A percentile compares a stretch with the other conserved stretches of the same genome.
Evolutionary conservation across 1,284 basidiomycete species (phyloP).

Genomic region (Phlebopus sp.): DNA sequence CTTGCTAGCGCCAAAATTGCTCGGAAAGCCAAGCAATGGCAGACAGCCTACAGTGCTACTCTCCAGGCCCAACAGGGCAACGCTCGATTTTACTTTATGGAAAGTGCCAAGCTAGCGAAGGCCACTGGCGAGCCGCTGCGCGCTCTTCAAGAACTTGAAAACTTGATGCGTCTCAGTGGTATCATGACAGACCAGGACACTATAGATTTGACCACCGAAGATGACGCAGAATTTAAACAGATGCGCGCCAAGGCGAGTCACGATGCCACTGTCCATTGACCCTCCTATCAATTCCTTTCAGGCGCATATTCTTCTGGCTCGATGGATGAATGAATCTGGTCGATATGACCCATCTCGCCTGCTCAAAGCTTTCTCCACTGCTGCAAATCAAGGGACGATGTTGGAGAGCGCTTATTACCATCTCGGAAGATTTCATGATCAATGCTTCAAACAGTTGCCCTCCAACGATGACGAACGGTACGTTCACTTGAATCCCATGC

Average conservation of each 20-base stretch:
- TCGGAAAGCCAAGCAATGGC: constrained; percentile 91
- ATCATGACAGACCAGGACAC: constrained; percentile 41
- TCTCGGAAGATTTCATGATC: constrained; percentile 86
- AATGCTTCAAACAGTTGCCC: constrained; percentile 58
- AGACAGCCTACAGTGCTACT: constrained; percentile 96
- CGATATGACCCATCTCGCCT: constrained; percentile 65
- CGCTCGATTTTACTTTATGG: constrained; percentile 82
- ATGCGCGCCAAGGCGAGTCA: constrained; percentile 70
- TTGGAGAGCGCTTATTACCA: constrained; percentile 88
- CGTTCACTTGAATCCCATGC: constrained; percentile 11
- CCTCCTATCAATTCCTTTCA: constrained; percentile 32
- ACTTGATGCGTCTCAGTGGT: constrained; percentile 59
- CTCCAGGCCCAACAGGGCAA: constrained; percentile 84
- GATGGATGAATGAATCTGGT: constrained; percentile 92
- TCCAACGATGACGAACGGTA: constrained; percentile 51
- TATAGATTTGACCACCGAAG: constrained; percentile 56
- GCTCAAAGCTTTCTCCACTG: constrained; percentile 23
- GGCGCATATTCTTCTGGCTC: constrained; percentile 85
- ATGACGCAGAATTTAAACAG: constrained; percentile 45
- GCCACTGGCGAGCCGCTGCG: constrained; percentile 81
- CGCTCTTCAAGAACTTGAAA: constrained; percentile 88
- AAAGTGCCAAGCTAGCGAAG: constrained; percentile 87
- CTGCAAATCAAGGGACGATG: constrained; percentile 39
- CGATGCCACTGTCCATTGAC: neutral
- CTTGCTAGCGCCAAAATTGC: constrained; percentile 93